Evolutionary conservation across 164 flowering plant species (phyloP).

Genomic region (Protea cynaroides): DNA sequence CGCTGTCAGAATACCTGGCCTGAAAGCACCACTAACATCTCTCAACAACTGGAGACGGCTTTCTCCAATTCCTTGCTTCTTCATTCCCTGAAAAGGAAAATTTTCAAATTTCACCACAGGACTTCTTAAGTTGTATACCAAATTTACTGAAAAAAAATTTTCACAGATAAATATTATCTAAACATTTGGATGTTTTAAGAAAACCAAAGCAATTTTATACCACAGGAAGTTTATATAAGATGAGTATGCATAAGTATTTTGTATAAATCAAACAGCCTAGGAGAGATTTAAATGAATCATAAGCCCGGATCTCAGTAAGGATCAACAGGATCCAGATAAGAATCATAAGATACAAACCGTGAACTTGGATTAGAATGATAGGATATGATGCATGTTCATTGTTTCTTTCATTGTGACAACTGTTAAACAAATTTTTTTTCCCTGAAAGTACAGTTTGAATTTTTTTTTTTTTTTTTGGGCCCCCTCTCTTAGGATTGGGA

Average conservation of each 20-base stretch:
- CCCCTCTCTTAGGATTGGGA: too few relatives aligned
- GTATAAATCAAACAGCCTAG: too few relatives aligned
- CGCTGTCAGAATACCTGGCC: constrained; percentile 61
- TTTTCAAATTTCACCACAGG: not conserved
- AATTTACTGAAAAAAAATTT: not conserved
- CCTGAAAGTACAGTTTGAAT: too few relatives aligned
- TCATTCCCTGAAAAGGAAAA: constrained; percentile 46
- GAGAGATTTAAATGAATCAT: too few relatives aligned
- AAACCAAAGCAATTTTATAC: not conserved
- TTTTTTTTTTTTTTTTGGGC: too few relatives aligned
- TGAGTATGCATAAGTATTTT: not conserved
- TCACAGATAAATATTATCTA: not conserved
- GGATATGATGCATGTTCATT: too few relatives aligned
- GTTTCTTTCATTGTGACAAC: too few relatives aligned
- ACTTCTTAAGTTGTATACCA: not conserved
- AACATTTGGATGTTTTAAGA: not conserved
- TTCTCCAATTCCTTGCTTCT: constrained; percentile 43
- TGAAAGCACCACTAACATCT: constrained; percentile 60
- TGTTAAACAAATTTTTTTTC: too few relatives aligned
- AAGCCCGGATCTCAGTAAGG: too few relatives aligned
- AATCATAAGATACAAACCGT: too few relatives aligned
- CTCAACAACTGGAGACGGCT: constrained; percentile 45
- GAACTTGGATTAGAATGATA: too few relatives aligned
- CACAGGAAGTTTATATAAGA: not conserved
- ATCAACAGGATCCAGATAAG: too few relatives aligned